Base-by-base conservation (phyloP, 2,329 filamentous ascomycete species). In the Aureobasidium sp. region DNA sequence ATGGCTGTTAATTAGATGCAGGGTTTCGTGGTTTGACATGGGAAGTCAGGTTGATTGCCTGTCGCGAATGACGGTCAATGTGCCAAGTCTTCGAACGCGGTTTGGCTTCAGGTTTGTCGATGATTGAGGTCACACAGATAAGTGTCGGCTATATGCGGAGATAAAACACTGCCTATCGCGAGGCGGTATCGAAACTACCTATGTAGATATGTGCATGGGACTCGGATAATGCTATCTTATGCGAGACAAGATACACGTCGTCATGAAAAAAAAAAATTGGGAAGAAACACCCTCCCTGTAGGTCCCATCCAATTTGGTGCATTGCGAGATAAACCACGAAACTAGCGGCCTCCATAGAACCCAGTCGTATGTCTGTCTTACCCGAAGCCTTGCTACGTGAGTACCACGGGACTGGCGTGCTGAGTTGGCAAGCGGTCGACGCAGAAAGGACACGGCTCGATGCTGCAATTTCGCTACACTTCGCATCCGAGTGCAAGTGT, bases 141-240 rank as follows among this genome's bases (percentile, higher is more conserved):
- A 20, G 20, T 20, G 20, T 46, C 57, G 57, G 57, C 57, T 51
- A 13, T 60, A 60, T 13, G 36, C 57, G 57, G 36, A 46, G 32
- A 42, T 51, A 41, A 20, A 42, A n/a, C 34, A 60, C 29, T 2
- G 46, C 36, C 32, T 37, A 48, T 58, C 34, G 10, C 41, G 17
- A n/a, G 37, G 15, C 3, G 20, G 17, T 27, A 32, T 56, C 15
- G 26, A 44, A 9, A 37, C 55, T 12, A 48, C 26, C 46, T 39
- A 44, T 17, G 34, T 58, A 36, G 17, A 20, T 58, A 37, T 37
- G 32, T 34, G 47, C 27, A 34, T 48, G 44, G 29, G 39, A 58
- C 29, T 37, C 39, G 9, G 42, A 17, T n/a, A 13, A n/a, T 37
- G 15, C 20, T 52, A n/a, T 36, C 26, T 12, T 36, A 10, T 36